Base-by-base conservation (phyloP, 441 rosid species). In the Aquilaria agallochum region DNA sequence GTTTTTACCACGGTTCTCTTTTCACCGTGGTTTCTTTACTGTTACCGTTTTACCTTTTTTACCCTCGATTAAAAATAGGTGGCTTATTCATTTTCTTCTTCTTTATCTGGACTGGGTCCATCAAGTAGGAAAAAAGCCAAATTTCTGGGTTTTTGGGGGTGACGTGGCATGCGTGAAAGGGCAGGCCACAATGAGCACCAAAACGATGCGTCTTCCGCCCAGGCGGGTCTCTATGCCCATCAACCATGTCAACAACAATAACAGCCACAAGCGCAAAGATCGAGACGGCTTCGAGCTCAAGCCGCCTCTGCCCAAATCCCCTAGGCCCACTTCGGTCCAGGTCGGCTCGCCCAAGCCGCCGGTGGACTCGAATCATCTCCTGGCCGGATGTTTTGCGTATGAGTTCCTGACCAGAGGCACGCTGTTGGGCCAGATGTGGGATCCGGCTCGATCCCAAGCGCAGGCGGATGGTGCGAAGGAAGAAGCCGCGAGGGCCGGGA, bases 161-260 rank as follows among this genome's bases (percentile, higher is more conserved):
- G 83, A 86, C 92, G 96, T 92, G 97, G 94, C 86, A 84, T 78
- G 84, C 79, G 74, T 63, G 68, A 13, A 59, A 65, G 61, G 72
- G 69, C 60, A 15, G 45, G 49, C 30, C 45, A 53, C 53, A 32
- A 81, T 78, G 87, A 85, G 78, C 67, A 89, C 96, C 80, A 89
- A 89, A 89, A 81, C 88, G 80, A 92, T 92, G 98, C 96, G 93
- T 65, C 81, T 85, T n/a, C 95, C 94, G 46, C 84, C 98, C 62
- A 91, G 96, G 59, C 96, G 95, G 40, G 77, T 83, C 55, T 55
- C 78, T 68, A 82, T 88, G 77, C 58, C 84, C 59, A 79, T 4
- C 55, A 60, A 50, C 45, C 7, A 0, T 40, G 5, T 1, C 45
- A 40, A 7, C 45, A 7, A 7, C 45, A 40, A 3, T 10, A 40